Conservation (phyloP, 106 monocot genomes). For the Acorus calamus region DNA sequence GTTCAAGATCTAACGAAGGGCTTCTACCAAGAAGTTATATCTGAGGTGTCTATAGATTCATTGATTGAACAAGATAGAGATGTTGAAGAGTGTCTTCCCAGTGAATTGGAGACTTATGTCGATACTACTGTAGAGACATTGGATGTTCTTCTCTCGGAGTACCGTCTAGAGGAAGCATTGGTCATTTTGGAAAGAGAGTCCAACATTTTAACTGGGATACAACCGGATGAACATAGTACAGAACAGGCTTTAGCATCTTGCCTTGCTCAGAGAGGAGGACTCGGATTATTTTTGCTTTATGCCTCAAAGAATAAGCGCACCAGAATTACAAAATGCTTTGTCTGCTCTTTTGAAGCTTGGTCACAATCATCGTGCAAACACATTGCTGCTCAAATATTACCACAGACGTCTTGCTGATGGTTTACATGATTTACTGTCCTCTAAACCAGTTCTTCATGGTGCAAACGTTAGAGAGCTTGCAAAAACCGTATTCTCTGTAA, state of each 20-base stretch:
- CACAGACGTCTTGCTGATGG: slow-evolving; percentile 9
- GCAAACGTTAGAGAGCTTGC: slow-evolving; percentile 22
- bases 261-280: slow-evolving; percentile 10
- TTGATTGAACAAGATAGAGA: slow-evolving; percentile 10
- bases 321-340: slow-evolving; percentile 28
- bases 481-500: slow-evolving; percentile 24
- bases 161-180: slow-evolving; percentile 22
- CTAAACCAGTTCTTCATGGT: slow-evolving; percentile 5
- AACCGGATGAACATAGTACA: slow-evolving; percentile 9
- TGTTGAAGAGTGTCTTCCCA: slow-evolving; percentile 10
- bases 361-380: slow-evolving; percentile 24
- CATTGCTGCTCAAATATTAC: slow-evolving; percentile 24
- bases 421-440: slow-evolving; percentile 13
- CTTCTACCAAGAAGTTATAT: slow-evolving; percentile 9
- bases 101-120: slow-evolving; percentile 3
- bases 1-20: slow-evolving; percentile 15
- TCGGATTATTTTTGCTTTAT: slow-evolving; percentile 18
- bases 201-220: slow-evolving; percentile 12
- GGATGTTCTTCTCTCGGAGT: slow-evolving; percentile 31
- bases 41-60: background rate
- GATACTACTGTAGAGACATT: slow-evolving; percentile 24
- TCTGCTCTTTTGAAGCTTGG: slow-evolving; percentile 30
- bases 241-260: slow-evolving; percentile 12
- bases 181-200: slow-evolving; percentile 15
- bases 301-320: slow-evolving; percentile 21